These are phyloP conservation scores for Litsea cubeba DNA, from an alignment of 164 flowering plant species.

Conservation along the genomic window DNA sequence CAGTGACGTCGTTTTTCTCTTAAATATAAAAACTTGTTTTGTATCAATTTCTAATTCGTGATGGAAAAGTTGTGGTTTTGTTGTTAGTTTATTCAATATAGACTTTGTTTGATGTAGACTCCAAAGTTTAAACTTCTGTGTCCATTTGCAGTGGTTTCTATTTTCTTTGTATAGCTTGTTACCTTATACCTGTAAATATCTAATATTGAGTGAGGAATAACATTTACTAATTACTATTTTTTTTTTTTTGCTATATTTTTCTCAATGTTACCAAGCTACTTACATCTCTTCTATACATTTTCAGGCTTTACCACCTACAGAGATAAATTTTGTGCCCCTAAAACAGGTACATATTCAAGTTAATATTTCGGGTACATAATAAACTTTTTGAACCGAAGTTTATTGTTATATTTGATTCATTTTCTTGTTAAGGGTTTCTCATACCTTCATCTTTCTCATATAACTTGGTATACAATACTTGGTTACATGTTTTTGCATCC, in stretches of 20 bases:
- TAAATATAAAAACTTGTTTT: no score
- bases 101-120: no score
- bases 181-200: neutral
- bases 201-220: neutral
- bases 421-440: neutral
- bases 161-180: neutral
- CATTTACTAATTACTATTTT: no score
- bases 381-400: neutral
- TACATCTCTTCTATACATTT: slow-evolving; percentile 13
- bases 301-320: slow-evolving; percentile 85
- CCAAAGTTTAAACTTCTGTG: no score
- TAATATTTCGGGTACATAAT: neutral
- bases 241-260: no score
- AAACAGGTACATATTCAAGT: slow-evolving; percentile 58
- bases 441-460: neutral
- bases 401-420: neutral
- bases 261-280: neutral
- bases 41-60: no score
- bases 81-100: no score
- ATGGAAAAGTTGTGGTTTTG: no score
- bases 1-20: no score
- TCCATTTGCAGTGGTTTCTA: neutral
- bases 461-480: neutral
- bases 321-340: slow-evolving; percentile 84
- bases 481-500: neutral